A percentile compares a stretch with the other conserved stretches of the same genome.
Conservation (phyloP, 2,329 filamentous ascomycete species). For the Penicillium thymicola region DNA sequence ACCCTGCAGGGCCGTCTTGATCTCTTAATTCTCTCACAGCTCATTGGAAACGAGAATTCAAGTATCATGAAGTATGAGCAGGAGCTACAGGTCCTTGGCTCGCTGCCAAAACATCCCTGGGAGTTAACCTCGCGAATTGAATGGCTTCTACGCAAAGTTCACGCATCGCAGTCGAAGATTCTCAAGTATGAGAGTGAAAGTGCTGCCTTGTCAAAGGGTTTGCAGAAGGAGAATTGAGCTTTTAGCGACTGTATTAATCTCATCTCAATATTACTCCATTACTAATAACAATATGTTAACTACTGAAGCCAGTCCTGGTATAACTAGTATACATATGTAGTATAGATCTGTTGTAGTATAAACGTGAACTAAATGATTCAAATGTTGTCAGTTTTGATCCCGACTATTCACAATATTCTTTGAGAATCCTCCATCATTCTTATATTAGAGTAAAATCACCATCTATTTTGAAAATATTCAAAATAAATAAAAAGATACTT, state of each 20-base stretch:
- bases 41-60: slow-evolving; percentile 68
- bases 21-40: slow-evolving; percentile 64
- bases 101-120: slow-evolving; percentile 65
- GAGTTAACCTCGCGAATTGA: slow-evolving; percentile 65
- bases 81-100: slow-evolving; percentile 70
- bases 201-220: slow-evolving; percentile 65
- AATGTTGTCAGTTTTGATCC: not conserved
- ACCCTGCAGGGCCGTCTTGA: slow-evolving; percentile 73
- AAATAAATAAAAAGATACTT: not conserved
- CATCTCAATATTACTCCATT: not conserved
- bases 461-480: not conserved
- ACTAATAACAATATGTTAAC: not conserved
- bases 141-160: slow-evolving; percentile 72
- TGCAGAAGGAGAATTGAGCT: slow-evolving; percentile 52
- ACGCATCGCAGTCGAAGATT: slow-evolving; percentile 71
- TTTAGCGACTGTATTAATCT: slow-evolving; percentile 1
- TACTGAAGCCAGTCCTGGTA: not conserved
- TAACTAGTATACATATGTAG: too few species aligned
- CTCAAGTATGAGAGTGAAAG: slow-evolving; percentile 71
- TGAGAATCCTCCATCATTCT: not conserved
- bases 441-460: not conserved
- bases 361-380: not conserved
- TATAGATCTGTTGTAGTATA: not conserved
- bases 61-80: slow-evolving; percentile 74
- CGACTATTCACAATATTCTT: not conserved